These are phyloP conservation scores for Blastocystis sp. DNA, from an alignment of 352 stramenopile species.

Conservation along the genomic window DNA sequence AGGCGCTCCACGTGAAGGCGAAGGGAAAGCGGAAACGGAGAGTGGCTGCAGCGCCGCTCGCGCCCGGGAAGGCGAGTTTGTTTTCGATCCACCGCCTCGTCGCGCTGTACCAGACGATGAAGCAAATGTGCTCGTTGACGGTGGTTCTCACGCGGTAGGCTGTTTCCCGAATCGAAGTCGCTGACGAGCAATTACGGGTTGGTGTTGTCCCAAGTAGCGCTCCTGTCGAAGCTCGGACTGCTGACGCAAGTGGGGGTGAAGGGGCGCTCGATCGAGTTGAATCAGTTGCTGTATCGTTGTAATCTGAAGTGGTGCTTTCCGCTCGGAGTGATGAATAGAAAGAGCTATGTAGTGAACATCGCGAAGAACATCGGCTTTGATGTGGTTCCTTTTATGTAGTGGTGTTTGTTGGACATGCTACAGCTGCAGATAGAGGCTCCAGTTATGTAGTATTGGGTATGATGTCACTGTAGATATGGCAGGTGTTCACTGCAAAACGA, in stretches of 20 bases:
- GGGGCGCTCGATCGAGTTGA: constrained; percentile 20
- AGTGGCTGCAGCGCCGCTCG: background rate
- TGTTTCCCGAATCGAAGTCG: constrained; percentile 46
- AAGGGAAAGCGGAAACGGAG: constrained; percentile 45
- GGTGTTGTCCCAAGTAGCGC: constrained; percentile 27
- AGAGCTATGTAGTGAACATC: constrained; percentile 30
- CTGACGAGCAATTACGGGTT: constrained; percentile 30
- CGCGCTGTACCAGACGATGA: constrained; percentile 32
- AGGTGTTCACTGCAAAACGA: no score
- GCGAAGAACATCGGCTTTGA: constrained; percentile 70
- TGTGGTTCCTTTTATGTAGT: constrained; percentile 49
- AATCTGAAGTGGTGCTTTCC: background rate
- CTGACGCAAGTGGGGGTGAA: constrained; percentile 5
- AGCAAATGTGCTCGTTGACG: background rate
- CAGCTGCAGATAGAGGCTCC: no score
- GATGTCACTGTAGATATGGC: no score
- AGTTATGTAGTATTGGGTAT: constrained; percentile 20
- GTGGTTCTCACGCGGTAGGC: background rate
- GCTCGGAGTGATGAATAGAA: background rate
- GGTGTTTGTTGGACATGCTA: constrained; percentile 54
- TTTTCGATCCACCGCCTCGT: constrained; percentile 58
- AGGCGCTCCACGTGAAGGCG: constrained; percentile 15
- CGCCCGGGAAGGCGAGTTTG: background rate
- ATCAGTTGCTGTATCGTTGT: constrained; percentile 66
- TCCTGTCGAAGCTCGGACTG: constrained; percentile 34